These are phyloP conservation scores for Kwoniella europaea DNA, from an alignment of 768 basidiomycete species.

Conservation along the genomic window DNA sequence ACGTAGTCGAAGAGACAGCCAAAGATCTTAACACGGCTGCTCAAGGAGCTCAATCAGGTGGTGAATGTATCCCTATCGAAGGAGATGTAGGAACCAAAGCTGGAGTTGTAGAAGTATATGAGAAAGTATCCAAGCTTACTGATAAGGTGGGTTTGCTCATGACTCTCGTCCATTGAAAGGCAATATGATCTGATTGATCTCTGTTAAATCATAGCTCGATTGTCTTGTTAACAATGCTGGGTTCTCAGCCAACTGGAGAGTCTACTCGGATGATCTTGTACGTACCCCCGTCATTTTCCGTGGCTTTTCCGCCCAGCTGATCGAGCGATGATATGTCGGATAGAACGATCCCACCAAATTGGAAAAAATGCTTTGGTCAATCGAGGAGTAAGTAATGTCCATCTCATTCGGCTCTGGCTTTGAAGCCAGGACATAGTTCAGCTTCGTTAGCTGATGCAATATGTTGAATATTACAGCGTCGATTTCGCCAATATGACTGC, in stretches of 20 bases:
- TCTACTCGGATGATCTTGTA: slow-evolving; percentile 11
- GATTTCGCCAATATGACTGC: slow-evolving; percentile 43
- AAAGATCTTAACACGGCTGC: slow-evolving; percentile 47
- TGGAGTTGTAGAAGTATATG: slow-evolving; percentile 43
- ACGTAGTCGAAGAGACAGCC: slow-evolving; percentile 45
- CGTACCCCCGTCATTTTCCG: neutral
- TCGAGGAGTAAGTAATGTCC: slow-evolving; percentile 46
- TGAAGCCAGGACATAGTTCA: no score
- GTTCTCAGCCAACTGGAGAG: slow-evolving; percentile 41
- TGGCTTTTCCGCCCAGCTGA: no score
- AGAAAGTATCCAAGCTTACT: slow-evolving; percentile 32
- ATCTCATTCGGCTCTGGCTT: neutral
- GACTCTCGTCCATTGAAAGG: neutral
- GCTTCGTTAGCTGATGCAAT: neutral
- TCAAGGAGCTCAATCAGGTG: slow-evolving; percentile 23
- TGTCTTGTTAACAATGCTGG: slow-evolving; percentile 55
- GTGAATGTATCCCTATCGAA: slow-evolving; percentile 46
- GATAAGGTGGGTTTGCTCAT: slow-evolving; percentile 34
- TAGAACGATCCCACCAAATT: slow-evolving; percentile 35
- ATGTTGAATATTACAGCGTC: slow-evolving; percentile 12
- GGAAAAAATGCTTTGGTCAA: slow-evolving; percentile 47
- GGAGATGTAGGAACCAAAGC: slow-evolving; percentile 51
- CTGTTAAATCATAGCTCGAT: slow-evolving; percentile 33
- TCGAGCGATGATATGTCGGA: slow-evolving; percentile 1
- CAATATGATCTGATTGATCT: neutral